These are phyloP conservation scores for Fimicolochytrium jonesii DNA, from an alignment of 192 early-diverging fungal species.

Conservation along the genomic window DNA sequence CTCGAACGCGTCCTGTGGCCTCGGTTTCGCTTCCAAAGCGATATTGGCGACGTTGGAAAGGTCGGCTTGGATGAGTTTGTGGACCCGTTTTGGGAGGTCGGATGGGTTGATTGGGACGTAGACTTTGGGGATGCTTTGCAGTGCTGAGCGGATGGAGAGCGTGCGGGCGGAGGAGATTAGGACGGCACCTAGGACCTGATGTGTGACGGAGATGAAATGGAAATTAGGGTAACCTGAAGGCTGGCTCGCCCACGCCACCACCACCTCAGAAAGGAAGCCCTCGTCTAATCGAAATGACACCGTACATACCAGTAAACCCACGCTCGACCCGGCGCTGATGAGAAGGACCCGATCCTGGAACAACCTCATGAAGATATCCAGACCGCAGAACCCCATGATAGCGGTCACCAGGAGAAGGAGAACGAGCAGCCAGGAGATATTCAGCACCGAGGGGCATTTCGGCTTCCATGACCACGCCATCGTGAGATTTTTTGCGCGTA, in stretches of 20 bases:
- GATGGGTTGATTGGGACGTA: slow-evolving; percentile 38
- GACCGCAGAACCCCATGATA: too few species aligned
- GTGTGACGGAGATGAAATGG: too few species aligned
- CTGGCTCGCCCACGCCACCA: too few species aligned
- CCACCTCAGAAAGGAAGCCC: background rate
- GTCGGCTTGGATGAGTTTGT: slow-evolving; percentile 25
- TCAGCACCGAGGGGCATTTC: too few species aligned
- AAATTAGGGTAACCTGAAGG: too few species aligned
- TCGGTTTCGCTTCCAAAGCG: slow-evolving; percentile 20
- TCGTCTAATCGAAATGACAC: background rate
- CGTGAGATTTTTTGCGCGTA: too few species aligned
- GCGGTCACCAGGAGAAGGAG: too few species aligned
- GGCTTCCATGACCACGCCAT: too few species aligned
- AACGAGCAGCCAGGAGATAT: too few species aligned
- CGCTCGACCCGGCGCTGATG: slow-evolving; percentile 6
- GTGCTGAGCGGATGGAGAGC: slow-evolving; percentile 18
- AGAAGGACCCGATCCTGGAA: slow-evolving; percentile 1
- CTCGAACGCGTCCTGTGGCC: background rate
- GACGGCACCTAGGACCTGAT: slow-evolving; percentile 15
- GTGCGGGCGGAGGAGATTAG: slow-evolving; percentile 27
- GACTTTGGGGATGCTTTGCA: slow-evolving; percentile 33
- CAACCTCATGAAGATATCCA: slow-evolving; percentile 26
- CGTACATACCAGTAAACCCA: background rate
- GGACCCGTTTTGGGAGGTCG: slow-evolving; percentile 30
- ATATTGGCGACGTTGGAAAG: slow-evolving; percentile 30